Evolutionary conservation across 202 grass and related monocot species (phyloP).

Genomic region (Setaria viridis): DNA sequence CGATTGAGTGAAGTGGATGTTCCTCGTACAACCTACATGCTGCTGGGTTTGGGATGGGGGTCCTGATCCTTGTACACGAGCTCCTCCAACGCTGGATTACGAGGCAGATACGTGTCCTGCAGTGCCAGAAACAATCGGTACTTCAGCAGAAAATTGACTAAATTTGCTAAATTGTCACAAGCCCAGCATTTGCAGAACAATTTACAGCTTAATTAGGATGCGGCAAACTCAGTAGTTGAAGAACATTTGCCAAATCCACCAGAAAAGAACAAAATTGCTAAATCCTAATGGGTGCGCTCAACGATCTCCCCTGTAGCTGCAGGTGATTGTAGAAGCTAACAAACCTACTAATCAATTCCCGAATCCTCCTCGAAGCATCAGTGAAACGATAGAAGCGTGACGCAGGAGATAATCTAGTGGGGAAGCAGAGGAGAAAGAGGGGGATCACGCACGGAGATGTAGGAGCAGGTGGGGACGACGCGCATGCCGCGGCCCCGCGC

Average conservation of each 20-base stretch:
- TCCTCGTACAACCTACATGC: slow-evolving; percentile 44
- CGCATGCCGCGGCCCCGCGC: slow-evolving; percentile 49
- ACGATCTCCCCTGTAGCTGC: neutral
- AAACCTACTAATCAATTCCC: neutral
- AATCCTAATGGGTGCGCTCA: neutral
- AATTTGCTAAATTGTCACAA: neutral
- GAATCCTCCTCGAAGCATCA: neutral
- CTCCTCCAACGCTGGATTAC: slow-evolving; percentile 59
- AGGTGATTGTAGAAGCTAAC: neutral
- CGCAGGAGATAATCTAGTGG: neutral
- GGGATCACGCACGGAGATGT: slow-evolving; percentile 58
- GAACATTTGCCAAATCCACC: neutral
- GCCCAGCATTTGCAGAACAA: neutral
- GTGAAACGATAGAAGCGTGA: neutral
- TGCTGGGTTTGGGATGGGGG: slow-evolving; percentile 35
- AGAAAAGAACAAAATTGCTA: neutral
- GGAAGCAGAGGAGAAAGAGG: neutral
- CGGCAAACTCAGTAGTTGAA: neutral
- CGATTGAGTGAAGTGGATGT: neutral
- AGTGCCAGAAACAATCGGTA: neutral
- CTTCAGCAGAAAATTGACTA: neutral
- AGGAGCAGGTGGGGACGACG: slow-evolving; percentile 85
- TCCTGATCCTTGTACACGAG: slow-evolving; percentile 47
- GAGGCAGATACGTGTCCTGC: slow-evolving; percentile 79
- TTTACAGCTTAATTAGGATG: no score